A percentile compares a stretch with the other conserved stretches of the same genome.
phyloP scores from a whole-genome alignment of 2,329 filamentous ascomycete species.

The Phialophora macrospora region DNA sequence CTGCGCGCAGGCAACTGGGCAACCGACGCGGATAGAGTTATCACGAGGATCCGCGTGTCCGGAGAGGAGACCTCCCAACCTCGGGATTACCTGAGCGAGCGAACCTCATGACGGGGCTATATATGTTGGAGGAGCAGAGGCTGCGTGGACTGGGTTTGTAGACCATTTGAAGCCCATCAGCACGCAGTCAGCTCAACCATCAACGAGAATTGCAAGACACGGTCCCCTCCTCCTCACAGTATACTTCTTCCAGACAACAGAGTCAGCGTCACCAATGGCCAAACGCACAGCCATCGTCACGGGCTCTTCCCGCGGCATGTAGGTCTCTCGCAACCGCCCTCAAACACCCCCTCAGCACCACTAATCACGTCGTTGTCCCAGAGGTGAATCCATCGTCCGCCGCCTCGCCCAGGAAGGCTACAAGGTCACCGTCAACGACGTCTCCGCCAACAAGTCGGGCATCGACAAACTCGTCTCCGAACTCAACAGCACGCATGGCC shows the following conservation, averaged over 20 bases:
- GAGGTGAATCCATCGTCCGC: slow-evolving; percentile 54
- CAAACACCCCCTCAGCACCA: not conserved
- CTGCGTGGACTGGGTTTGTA: not conserved
- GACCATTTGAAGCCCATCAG: not conserved
- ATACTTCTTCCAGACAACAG: not conserved
- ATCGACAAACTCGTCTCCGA: slow-evolving; percentile 55
- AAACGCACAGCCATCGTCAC: slow-evolving; percentile 48
- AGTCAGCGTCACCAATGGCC: slow-evolving; percentile 11
- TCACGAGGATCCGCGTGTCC: slow-evolving; percentile 27
- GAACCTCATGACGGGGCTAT: slow-evolving; percentile 9
- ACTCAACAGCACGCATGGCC: slow-evolving; percentile 36
- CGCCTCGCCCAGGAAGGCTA: slow-evolving; percentile 70
- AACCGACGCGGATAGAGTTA: not conserved
- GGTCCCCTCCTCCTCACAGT: not conserved
- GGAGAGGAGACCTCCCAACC: slow-evolving; percentile 26
- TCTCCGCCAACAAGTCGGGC: slow-evolving; percentile 57
- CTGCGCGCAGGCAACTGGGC: slow-evolving; percentile 18
- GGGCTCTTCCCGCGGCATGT: slow-evolving; percentile 50
- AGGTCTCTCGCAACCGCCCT: slow-evolving; percentile 25
- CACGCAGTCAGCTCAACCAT: not conserved
- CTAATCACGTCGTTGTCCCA: slow-evolving; percentile 17
- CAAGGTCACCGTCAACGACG: slow-evolving; percentile 68
- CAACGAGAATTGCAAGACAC: not conserved
- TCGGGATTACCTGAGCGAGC: slow-evolving; percentile 18
- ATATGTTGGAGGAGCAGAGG: slow-evolving; percentile 10